Evolutionary conservation across 441 rosid species (phyloP), one percentile per base, ranked within the genome.

Genomic region (Cnidoscolus chayamansa): DNA sequence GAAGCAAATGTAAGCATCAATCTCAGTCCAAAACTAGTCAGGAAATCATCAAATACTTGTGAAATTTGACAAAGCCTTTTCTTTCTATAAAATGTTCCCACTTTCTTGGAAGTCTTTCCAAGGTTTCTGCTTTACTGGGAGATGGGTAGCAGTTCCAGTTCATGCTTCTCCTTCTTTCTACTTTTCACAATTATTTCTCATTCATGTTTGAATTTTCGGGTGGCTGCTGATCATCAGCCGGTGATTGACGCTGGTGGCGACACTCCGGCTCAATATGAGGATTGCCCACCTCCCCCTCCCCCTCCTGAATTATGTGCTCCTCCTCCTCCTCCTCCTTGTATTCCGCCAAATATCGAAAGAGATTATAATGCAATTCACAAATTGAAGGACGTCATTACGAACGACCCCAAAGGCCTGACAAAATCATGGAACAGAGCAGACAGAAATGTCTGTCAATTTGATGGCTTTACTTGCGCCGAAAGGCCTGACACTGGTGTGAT

Each of bases 401-500:
- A 0, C 0, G 90, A 83, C 58, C 82, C 77, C 0, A 7, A 10
- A 0, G 7, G 59, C 9, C 75, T 78, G 53, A 12, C 0, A 1
- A 9, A 48, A 0, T 58, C 73, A 2, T 87, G 91, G 91, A 0
- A 0, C 51, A 12, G 15, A 0, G 84, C 80, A 3, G 2, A 0
- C 0, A 9, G 11, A 10, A 10, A 85, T 16, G 73, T 79, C 10
- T 87, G 89, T 76, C 9, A 43, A 0, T 87, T 81, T 69, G 9
- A 0, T 15, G 89, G 89, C 50, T 84, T 87, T 71, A 7, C 0
- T 0, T 87, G 91, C 57, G 83, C 63, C 0, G 8, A 0, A 0
- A 61, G 74, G 53, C 89, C 89, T 0, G 82, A 66, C 65, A 15
- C 8, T 5, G 67, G 43, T 0, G 1, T 30, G 19, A 10, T 0